A percentile compares a stretch with the other conserved stretches of the same genome.
These are phyloP conservation scores for Chlamydomonas sp. DNA, from an alignment of 139 green algal genomes.

Conservation along the genomic window DNA sequence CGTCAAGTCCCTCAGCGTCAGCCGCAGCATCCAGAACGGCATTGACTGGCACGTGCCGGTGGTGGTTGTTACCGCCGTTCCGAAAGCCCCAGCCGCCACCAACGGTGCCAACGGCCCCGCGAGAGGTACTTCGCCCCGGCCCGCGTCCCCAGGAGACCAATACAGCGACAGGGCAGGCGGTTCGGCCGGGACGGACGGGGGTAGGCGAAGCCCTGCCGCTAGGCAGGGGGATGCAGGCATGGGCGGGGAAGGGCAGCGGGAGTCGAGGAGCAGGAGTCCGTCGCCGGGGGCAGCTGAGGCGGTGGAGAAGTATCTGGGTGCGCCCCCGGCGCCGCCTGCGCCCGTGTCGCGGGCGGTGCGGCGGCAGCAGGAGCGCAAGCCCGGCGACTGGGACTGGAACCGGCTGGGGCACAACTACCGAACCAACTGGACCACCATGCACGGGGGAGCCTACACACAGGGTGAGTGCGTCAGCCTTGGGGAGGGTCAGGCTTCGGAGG, in stretches of 20 bases:
- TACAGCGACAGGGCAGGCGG: neutral
- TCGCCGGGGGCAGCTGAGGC: neutral
- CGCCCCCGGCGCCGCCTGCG: constrained; percentile 39
- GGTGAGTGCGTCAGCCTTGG: neutral
- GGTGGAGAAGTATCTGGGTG: neutral
- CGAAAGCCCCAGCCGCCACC: neutral
- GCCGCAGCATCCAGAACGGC: constrained; percentile 54
- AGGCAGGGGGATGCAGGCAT: neutral
- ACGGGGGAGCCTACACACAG: constrained; percentile 52
- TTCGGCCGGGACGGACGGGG: too few species aligned
- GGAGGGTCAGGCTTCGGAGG: too few species aligned
- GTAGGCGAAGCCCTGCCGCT: neutral
- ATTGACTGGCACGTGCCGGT: constrained; percentile 57
- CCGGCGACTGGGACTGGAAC: constrained; percentile 55
- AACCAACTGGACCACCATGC: constrained; percentile 49
- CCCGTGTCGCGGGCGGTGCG: constrained; percentile 40
- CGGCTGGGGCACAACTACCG: constrained; percentile 51
- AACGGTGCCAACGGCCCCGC: neutral
- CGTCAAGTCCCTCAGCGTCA: constrained; percentile 44
- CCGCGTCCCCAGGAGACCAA: neutral
- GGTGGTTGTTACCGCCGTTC: constrained; percentile 13
- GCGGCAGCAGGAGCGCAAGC: constrained; percentile 22
- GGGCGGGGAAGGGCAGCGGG: neutral
- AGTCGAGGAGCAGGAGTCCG: neutral
- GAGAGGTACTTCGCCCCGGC: neutral